Base-by-base conservation (phyloP, 305 asterid genomes). In the Fraxinus dipetala region DNA sequence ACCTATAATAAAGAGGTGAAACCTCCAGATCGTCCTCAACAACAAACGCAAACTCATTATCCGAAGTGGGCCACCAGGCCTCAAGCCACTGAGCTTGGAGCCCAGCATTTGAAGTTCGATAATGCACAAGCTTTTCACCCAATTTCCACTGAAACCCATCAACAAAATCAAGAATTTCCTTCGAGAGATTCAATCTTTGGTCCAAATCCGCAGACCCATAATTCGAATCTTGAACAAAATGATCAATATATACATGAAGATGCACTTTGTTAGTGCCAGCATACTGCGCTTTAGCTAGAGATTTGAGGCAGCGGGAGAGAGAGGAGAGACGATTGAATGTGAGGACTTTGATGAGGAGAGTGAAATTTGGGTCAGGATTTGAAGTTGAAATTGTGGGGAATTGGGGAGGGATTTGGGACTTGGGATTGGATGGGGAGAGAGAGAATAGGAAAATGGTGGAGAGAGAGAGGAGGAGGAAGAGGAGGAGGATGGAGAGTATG, bases 71-170 rank as follows among this genome's bases (percentile, higher is more conserved):
- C 98, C 97, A 93, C 98, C 98, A 95, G 2, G 96, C 86, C 76
- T 95, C 98, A 13, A 95, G 85, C 98, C 98, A 93, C 88, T 95
- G 98, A 8, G 93, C 92, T 88, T 93, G 98, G 63, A 95, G 93
- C 22, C 98, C 98, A 51, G 87, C 97, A 85, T 92, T 93, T 18
- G 87, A 82, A 72, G 93, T 92, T 86, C 98, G 87, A 82, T 88
- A 93, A 85, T 92, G 98, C 87, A 93, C 96, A 69, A 92, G 20
- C 85, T 93, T 93, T 35, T 88, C 89, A 16, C 96, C 97, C 30
- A 83, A 89, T 75, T 82, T 83, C 98, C 98, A 93, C 77, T 79
- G 79, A 78, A 92, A 91, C 76, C 85, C 85, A 86, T 93, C 92
- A 1, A 90, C 87, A 3, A 92, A 91, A 82, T 87, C 91, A 40